Percentiles rank a stretch among this genome's conserved stretches.
Conservation (phyloP, 164 flowering plant genomes). For the Sextonia rubra region DNA sequence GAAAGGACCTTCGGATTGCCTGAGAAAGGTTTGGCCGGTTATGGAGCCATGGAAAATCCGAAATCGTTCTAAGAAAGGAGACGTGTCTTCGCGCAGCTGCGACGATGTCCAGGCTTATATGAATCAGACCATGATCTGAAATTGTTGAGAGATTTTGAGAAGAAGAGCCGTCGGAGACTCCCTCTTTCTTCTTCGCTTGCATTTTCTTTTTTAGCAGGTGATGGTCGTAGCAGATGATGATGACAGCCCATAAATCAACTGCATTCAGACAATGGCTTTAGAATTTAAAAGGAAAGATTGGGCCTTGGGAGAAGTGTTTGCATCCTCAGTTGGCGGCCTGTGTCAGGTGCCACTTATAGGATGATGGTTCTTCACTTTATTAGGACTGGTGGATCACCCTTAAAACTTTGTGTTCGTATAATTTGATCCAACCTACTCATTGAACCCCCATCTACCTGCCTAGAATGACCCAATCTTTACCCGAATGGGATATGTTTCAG, state of each 20-base stretch:
- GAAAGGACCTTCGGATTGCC: slow-evolving; percentile 59
- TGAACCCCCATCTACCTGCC: no score
- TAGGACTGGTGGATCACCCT: no score
- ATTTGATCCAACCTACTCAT: no score
- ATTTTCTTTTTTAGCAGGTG: not conserved
- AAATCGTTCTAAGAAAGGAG: slow-evolving; percentile 44
- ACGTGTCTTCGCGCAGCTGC: slow-evolving; percentile 59
- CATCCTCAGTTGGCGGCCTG: no score
- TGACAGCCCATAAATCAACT: not conserved
- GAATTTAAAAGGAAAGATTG: not conserved
- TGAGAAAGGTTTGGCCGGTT: slow-evolving; percentile 36
- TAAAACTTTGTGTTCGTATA: no score
- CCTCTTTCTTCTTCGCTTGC: not conserved
- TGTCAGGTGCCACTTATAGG: no score
- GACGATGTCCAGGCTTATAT: slow-evolving; percentile 64
- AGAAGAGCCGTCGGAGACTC: not conserved
- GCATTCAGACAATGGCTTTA: not conserved
- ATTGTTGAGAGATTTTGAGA: slow-evolving; percentile 3
- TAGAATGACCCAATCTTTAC: no score
- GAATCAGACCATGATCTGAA: not conserved
- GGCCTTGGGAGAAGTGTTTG: no score
- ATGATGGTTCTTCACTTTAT: no score
- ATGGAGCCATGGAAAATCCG: slow-evolving; percentile 67
- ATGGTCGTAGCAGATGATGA: no score
- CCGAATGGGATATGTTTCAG: no score